Conservation (phyloP, 768 basidiomycete species). For the Leccinum ochraceum region DNA sequence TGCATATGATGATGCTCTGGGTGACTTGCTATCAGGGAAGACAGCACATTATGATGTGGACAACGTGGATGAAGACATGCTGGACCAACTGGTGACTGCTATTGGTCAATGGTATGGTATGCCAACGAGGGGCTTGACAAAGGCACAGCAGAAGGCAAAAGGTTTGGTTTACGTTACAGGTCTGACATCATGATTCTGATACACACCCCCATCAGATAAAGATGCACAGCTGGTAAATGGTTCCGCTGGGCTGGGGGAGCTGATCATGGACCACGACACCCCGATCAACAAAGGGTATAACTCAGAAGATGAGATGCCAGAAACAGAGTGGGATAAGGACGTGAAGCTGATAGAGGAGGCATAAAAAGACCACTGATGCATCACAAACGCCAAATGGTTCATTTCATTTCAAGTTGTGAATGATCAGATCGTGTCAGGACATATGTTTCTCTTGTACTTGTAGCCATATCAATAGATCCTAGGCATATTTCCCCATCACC, state of each 20-base stretch:
- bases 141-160: neutral
- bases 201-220: neutral
- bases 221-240: neutral
- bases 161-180: neutral
- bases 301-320: neutral
- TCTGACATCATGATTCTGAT: neutral
- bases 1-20: neutral
- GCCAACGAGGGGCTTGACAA: neutral
- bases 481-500: conserved; percentile 28
- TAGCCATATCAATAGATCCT: conserved; percentile 3
- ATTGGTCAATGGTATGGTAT: neutral
- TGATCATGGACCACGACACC: neutral
- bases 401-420: neutral
- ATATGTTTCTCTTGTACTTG: neutral
- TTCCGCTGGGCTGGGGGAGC: neutral
- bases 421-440: neutral
- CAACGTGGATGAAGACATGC: neutral
- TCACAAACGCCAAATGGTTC: neutral
- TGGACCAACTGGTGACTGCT: neutral
- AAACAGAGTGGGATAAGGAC: neutral
- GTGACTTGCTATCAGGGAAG: neutral
- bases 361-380: neutral
- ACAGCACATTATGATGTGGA: neutral
- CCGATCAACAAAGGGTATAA: neutral
- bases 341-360: neutral